Evolutionary conservation across 1,284 basidiomycete genomes (phyloP).

Genomic region (Meripilus lineatus): DNA sequence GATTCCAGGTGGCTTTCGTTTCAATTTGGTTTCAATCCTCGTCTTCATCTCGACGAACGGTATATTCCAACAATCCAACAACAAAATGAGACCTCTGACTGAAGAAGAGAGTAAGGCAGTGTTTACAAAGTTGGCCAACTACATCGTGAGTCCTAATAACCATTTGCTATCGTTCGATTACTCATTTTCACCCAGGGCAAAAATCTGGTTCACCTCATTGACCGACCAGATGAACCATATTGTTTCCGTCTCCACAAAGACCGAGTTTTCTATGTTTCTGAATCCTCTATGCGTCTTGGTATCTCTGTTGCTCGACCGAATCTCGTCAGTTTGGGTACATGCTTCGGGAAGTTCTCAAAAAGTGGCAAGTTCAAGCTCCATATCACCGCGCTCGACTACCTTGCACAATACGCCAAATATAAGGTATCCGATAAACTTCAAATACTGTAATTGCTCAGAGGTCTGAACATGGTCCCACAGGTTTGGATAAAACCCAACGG

Average conservation of each 20-base stretch:
- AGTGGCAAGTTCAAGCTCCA: conserved; percentile 98
- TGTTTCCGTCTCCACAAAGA: conserved; percentile 92
- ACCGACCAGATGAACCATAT: conserved; percentile 80
- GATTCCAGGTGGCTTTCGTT: neutral
- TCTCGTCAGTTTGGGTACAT: conserved; percentile 91
- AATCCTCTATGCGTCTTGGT: conserved; percentile 88
- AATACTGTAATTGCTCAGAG: neutral
- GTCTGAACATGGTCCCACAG: conserved; percentile 35
- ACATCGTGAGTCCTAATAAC: conserved; percentile 55
- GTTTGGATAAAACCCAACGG: conserved; percentile 99
- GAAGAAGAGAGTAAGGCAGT: conserved; percentile 85
- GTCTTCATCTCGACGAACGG: neutral
- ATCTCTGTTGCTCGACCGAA: conserved; percentile 92
- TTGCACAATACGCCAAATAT: conserved; percentile 97
- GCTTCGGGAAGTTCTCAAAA: conserved; percentile 98
- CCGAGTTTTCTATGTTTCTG: conserved; percentile 91
- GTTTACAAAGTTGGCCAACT: conserved; percentile 89
- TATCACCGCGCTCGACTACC: conserved; percentile 88
- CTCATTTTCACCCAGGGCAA: conserved; percentile 58
- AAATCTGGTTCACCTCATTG: conserved; percentile 87
- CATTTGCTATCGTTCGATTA: neutral
- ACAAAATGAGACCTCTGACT: conserved; percentile 75
- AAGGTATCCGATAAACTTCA: conserved; percentile 56
- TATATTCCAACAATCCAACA: neutral
- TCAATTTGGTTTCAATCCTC: neutral